phyloP scores from a whole-genome alignment of 139 green algal genomes.

The Trebouxia sp. region DNA sequence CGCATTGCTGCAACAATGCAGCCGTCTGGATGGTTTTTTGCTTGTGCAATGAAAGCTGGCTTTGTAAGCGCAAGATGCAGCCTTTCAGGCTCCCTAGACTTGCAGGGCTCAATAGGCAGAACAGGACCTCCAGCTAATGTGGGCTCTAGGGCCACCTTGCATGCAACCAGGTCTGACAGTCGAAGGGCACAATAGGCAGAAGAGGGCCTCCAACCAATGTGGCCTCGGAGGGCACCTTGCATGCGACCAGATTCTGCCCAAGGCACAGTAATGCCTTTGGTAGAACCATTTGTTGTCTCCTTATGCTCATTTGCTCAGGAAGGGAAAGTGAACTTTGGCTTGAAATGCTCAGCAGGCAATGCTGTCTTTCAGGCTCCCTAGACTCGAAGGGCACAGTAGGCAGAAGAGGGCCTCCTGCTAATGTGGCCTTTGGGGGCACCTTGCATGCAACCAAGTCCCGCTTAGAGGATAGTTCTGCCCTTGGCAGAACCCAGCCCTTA shows the following conservation, averaged over 20 bases:
- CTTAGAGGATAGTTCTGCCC: neutral
- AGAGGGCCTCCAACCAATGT: too few species aligned
- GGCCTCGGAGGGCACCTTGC: too few species aligned
- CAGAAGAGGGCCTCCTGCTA: constrained; percentile 3
- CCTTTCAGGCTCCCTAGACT: neutral
- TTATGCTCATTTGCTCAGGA: too few species aligned
- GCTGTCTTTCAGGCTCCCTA: neutral
- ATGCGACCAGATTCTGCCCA: too few species aligned
- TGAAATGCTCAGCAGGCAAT: neutral
- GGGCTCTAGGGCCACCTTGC: constrained; percentile 10
- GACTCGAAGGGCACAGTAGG: neutral
- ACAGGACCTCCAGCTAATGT: constrained; percentile 14
- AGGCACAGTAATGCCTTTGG: too few species aligned
- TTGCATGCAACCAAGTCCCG: constrained; percentile 1
- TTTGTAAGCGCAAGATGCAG: too few species aligned
- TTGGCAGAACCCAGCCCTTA: neutral
- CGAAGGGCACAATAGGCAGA: too few species aligned
- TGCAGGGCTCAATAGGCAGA: neutral
- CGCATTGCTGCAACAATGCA: too few species aligned
- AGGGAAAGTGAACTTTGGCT: too few species aligned
- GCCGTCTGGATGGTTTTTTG: neutral
- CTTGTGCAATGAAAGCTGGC: too few species aligned
- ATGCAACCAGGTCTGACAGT: constrained; percentile 6
- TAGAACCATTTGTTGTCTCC: neutral
- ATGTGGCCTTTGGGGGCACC: constrained; percentile 27